Evolutionary conservation across 73 alveolate genomes (phyloP).

Genomic region (Uronychia setigera): DNA sequence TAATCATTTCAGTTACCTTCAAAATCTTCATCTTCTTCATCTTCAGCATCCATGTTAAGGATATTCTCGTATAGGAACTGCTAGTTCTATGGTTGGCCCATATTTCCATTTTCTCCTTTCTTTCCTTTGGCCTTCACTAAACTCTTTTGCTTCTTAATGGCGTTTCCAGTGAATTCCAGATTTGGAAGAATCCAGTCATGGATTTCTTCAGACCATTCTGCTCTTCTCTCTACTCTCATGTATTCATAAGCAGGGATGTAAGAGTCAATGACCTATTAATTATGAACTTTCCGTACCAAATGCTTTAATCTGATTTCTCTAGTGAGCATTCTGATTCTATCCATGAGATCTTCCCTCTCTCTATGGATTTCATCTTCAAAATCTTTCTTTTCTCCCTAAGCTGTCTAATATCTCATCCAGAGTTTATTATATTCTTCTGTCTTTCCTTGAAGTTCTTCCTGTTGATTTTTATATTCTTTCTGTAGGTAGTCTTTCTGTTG

Average conservation of each 20-base stretch:
- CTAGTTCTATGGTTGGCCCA: constrained; percentile 35
- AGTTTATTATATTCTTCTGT: constrained; percentile 68
- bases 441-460: constrained; percentile 82
- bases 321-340: constrained; percentile 70
- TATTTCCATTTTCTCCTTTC: constrained; percentile 55
- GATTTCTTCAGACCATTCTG: constrained; percentile 75
- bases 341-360: constrained; percentile 81
- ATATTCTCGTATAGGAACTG: constrained; percentile 51
- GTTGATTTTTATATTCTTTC: constrained; percentile 52
- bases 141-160: constrained; percentile 57
- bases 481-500: constrained; percentile 64
- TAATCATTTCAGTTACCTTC: constrained; percentile 42
- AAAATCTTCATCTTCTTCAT: constrained; percentile 75
- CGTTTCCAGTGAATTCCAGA: constrained; percentile 82
- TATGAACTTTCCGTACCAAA: too few species aligned
- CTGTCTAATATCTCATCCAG: constrained; percentile 57
- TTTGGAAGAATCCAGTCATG: constrained; percentile 84
- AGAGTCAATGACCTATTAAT: constrained; percentile 54
- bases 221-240: constrained; percentile 76
- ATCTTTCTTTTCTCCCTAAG: constrained; percentile 71
- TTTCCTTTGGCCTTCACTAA: constrained; percentile 52
- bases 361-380: constrained; percentile 70
- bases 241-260: constrained; percentile 84
- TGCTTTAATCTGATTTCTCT: constrained; percentile 76
- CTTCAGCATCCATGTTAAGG: constrained; percentile 48